Evolutionary conservation across 2,329 filamentous ascomycete species (phyloP).

Genomic region (Clonostachys rosea): DNA sequence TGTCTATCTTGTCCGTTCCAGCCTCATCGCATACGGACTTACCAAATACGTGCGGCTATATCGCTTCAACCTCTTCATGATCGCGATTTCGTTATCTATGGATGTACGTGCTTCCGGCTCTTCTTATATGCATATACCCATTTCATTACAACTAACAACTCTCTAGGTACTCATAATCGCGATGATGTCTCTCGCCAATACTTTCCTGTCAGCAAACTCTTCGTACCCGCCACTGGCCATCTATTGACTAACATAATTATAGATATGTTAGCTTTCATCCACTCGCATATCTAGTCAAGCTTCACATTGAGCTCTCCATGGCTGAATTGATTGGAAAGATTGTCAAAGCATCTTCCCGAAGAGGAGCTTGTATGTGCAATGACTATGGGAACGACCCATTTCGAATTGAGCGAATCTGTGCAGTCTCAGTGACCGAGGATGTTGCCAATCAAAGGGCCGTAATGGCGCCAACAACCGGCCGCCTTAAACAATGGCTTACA

Average conservation of each 20-base stretch:
- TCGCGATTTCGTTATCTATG: slow-evolving; percentile 18
- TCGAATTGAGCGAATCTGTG: too few relatives aligned
- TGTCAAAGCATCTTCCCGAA: not conserved
- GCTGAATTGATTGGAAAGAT: slow-evolving; percentile 6
- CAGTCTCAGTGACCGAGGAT: too few relatives aligned
- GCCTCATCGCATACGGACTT: slow-evolving; percentile 39
- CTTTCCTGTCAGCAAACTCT: slow-evolving; percentile 1
- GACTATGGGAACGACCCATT: too few relatives aligned
- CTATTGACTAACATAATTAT: not conserved
- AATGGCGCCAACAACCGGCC: too few relatives aligned
- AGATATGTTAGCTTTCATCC: slow-evolving; percentile 6
- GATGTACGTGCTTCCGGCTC: slow-evolving; percentile 5
- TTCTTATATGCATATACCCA: too few relatives aligned
- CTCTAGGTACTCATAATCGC: slow-evolving; percentile 1
- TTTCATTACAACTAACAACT: too few relatives aligned
- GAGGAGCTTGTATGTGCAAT: too few relatives aligned
- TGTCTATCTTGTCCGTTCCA: slow-evolving; percentile 32
- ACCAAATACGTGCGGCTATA: slow-evolving; percentile 43
- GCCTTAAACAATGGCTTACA: too few relatives aligned
- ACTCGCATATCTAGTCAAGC: slow-evolving; percentile 5
- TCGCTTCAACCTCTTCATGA: slow-evolving; percentile 23
- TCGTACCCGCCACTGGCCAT: not conserved
- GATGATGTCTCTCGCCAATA: slow-evolving; percentile 4
- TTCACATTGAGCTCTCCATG: slow-evolving; percentile 4
- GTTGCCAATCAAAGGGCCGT: too few relatives aligned